Conservation (phyloP, 1,139 yeast species). For the Arxiozyma slooffiae region DNA sequence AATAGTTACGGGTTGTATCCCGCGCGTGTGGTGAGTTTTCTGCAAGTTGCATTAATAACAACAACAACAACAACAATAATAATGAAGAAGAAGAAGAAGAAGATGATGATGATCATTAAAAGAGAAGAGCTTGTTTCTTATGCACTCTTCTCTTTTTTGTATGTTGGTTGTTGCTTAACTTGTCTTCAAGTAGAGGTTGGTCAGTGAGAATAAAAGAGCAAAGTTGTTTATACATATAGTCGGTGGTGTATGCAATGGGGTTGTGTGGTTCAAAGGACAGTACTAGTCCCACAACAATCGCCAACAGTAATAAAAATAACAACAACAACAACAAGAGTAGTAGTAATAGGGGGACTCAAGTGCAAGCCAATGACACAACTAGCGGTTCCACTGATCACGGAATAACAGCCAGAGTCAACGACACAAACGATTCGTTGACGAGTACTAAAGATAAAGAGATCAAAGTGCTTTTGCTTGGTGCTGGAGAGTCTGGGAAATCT, state of each 20-base stretch:
- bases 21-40: too few species aligned
- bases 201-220: too few species aligned
- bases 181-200: too few species aligned
- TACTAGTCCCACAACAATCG: neutral
- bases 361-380: neutral
- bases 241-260: constrained; percentile 16
- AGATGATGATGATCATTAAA: too few species aligned
- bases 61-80: too few species aligned
- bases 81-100: too few species aligned
- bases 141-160: too few species aligned
- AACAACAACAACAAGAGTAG: constrained; percentile 7
- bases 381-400: neutral
- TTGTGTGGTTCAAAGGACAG: constrained; percentile 25
- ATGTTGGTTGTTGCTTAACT: too few species aligned
- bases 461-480: constrained; percentile 58
- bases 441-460: constrained; percentile 35
- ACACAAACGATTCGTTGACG: neutral
- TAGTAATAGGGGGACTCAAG: neutral
- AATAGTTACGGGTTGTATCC: too few species aligned
- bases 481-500: constrained; percentile 75
- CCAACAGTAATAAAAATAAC: neutral
- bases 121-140: too few species aligned
- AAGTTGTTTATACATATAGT: too few species aligned
- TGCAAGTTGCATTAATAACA: too few species aligned
- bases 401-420: neutral